Evolutionary conservation across 1,284 basidiomycete genomes (phyloP).

Genomic region (Malassezia vespertilionis): DNA sequence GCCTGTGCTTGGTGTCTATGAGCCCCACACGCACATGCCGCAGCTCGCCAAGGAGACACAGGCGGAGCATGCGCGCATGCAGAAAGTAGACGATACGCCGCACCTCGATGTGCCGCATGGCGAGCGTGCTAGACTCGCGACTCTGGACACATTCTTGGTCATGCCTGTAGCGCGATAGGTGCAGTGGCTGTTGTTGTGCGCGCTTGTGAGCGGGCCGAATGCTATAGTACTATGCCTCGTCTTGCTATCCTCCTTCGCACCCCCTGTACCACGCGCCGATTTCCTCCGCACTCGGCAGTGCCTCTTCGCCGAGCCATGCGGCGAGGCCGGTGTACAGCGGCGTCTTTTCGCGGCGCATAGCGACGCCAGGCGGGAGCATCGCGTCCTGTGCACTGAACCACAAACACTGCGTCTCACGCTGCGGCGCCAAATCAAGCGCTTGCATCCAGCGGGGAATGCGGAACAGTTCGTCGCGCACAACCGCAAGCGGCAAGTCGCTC

Average conservation of each 20-base stretch:
- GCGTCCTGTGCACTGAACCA: conserved; percentile 10
- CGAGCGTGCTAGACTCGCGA: conserved; percentile 2
- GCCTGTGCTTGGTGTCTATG: conserved; percentile 42
- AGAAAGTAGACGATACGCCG: conserved; percentile 16
- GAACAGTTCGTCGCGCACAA: conserved; percentile 11
- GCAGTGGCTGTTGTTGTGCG: not conserved
- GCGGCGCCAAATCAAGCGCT: conserved; percentile 12
- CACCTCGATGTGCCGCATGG: not conserved
- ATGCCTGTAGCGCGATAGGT: not conserved
- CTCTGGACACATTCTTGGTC: not conserved
- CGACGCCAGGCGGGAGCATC: conserved; percentile 13
- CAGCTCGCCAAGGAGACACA: conserved; percentile 32
- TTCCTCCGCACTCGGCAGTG: conserved; percentile 11
- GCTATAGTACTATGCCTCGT: too few relatives aligned
- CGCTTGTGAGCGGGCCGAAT: too few relatives aligned
- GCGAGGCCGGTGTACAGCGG: conserved; percentile 10
- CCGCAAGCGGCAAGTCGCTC: not conserved
- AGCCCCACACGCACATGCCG: conserved; percentile 37
- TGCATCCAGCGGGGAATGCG: conserved; percentile 13
- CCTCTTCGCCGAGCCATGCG: conserved; percentile 13
- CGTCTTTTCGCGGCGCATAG: not conserved
- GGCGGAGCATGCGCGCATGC: conserved; percentile 22
- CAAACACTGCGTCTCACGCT: conserved; percentile 13
- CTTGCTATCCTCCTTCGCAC: too few relatives aligned
- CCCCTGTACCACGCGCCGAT: conserved; percentile 12